Base-by-base conservation (phyloP, 1,284 basidiomycete species). In the Athelia psychrophila region DNA sequence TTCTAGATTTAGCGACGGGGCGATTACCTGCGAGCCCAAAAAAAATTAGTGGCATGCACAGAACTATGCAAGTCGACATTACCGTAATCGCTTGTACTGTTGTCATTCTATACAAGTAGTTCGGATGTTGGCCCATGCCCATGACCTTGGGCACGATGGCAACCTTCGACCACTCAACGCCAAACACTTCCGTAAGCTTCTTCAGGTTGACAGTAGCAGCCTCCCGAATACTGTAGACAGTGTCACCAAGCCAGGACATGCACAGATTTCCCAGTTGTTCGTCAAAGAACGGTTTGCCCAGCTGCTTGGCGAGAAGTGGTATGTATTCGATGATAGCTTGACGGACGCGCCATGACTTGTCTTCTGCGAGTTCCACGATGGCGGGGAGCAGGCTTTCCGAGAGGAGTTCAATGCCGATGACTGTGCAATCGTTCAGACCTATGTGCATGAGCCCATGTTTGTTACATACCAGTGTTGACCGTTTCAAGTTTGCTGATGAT, bases 291-390 rank as follows among this genome's bases (percentile, higher is more conserved):
- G 89, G 79, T 60, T 95, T 94, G 53, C 97, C 97, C 51, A 99
- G 83, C 69, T 99, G 97, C 20, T 91, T 96, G 46, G 97, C 95
- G 38, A 99, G 86, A 20, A 99, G 83, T 20, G 79, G 97, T 72
- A 86, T 98, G 74, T 99, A 98, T 72, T 99, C 97, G 72, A 99
- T 99, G 73, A 99, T 99, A 15, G 97, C 97, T 73, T 99, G 97
- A 60, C 97, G 89, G 40, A 99, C 97, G 48, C 97, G 90, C 97
- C 97, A 99, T 60, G 98, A 98, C 73, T 99, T 99, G 79, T 99
- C 97, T 72, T 99, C 97, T 22, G 97, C 96, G 44, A 99, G 78
- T 68, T 98, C 93, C 61, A 99, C 93, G 60, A 99, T 99, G 30
- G 97, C 97, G 8, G 97, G 97, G 20, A 99, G 82, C 35, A 99